Evolutionary conservation across 1,284 basidiomycete genomes (phyloP).

Genomic region (Cryptococcus sp.): DNA sequence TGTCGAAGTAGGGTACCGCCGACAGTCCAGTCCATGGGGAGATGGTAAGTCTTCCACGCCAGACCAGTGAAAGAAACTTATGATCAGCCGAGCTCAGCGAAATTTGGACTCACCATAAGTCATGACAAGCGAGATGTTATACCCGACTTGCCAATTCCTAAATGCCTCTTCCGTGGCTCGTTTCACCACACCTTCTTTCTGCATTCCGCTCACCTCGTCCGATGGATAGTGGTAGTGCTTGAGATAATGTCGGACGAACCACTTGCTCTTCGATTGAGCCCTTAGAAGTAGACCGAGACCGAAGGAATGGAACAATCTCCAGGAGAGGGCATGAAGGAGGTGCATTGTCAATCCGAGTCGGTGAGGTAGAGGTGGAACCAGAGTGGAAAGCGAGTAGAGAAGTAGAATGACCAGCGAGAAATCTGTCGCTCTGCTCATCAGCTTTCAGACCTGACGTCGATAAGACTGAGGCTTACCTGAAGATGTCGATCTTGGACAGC

Average conservation of each 20-base stretch:
- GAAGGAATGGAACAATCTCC: constrained; percentile 85
- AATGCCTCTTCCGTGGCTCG: constrained; percentile 87
- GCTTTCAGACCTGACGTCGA: constrained; percentile 1
- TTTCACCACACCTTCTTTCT: constrained; percentile 51
- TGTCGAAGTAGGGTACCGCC: constrained; percentile 87
- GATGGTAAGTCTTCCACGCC: constrained; percentile 79
- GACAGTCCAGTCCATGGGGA: constrained; percentile 77
- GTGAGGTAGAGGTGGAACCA: constrained; percentile 45
- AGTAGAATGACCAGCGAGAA: constrained; percentile 61
- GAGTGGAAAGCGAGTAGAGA: constrained; percentile 55
- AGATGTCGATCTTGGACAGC: constrained; percentile 73
- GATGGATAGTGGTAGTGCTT: constrained; percentile 80
- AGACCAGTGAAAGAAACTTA: constrained; percentile 73
- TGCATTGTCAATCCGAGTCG: constrained; percentile 58
- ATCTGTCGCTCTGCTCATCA: constrained; percentile 57
- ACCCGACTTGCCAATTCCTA: constrained; percentile 87
- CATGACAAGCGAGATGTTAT: constrained; percentile 91
- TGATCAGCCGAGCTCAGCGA: constrained; percentile 9
- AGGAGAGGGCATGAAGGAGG: constrained; percentile 75
- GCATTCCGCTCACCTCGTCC: constrained; percentile 33
- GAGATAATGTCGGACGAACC: constrained; percentile 87
- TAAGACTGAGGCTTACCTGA: constrained; percentile 58
- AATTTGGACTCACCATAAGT: constrained; percentile 66
- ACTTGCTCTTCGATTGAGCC: constrained; percentile 80
- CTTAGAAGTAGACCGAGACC: constrained; percentile 78